Conservation (phyloP, 495 filamentous ascomycete genomes). For the Lichina pygmaea region DNA sequence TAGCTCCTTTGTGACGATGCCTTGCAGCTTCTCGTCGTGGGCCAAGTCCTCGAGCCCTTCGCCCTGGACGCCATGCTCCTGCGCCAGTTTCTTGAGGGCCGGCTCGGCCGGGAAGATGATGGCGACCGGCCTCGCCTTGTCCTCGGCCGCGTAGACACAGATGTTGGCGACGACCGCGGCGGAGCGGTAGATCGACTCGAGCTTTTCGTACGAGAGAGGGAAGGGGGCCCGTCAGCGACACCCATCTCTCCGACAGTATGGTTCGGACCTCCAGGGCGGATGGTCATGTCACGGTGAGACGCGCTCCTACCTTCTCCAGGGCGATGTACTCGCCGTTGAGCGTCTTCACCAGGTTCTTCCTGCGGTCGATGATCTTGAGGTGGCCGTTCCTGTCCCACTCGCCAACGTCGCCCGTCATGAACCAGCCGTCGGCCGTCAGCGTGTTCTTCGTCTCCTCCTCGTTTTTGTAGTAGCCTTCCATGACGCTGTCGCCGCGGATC, state of each 20-base stretch:
- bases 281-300: neutral
- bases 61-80: conserved; percentile 41
- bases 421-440: conserved; percentile 63
- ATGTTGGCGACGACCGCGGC: conserved; percentile 74
- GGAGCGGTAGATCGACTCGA: conserved; percentile 83
- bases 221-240: neutral
- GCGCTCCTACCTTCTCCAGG: conserved; percentile 44
- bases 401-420: conserved; percentile 87
- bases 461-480: conserved; percentile 52
- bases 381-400: conserved; percentile 67
- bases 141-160: conserved; percentile 65
- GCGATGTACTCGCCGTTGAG: conserved; percentile 94
- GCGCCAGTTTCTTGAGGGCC: conserved; percentile 61
- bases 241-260: too few species aligned
- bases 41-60: conserved; percentile 49
- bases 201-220: conserved; percentile 12
- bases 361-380: conserved; percentile 75
- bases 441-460: conserved; percentile 58
- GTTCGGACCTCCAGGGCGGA: neutral
- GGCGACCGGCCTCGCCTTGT: conserved; percentile 66
- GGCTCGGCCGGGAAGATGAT: conserved; percentile 82
- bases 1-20: conserved; percentile 55
- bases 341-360: conserved; percentile 97
- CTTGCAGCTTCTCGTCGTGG: conserved; percentile 58
- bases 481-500: conserved; percentile 60